Evolutionary conservation across 1,284 basidiomycete species (phyloP), one percentile per base, ranked within the genome.

Genomic region (Cryptococcus hybrid): DNA sequence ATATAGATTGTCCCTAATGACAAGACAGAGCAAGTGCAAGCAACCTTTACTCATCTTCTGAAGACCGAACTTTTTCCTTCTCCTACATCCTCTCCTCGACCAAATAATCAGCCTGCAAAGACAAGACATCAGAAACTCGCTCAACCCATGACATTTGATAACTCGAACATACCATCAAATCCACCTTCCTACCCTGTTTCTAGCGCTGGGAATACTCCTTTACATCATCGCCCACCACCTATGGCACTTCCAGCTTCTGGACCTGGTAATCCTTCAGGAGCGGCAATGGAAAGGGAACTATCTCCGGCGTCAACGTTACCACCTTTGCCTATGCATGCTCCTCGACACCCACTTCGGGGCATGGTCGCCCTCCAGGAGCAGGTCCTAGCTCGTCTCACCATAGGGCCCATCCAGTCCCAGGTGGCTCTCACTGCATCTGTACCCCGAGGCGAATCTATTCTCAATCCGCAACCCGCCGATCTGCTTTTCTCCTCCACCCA

Each of bases 31-130:
- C 80, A 82, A 67, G 79, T 82, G 7, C 80, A 82, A 62, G 73
- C 78, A 54, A 81, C 82, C 0, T 84, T 83, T 67, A 78, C 79
- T 15, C 75, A 79, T 18, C 66, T 83, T 2, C 77, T 84, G 12
- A 80, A 80, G 47, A 77, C 76, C 44, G 83, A 84, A 61, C 76
- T 84, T 7, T 82, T 83, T 62, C 78, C 80, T 5, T 63, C 64
- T 1, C 50, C 63, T 36, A 24, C 50, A 8, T 51, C 15, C 60
- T 68, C 12, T 18, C 67, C 69, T 15, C 68, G 64, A 54, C 65
- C 66, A 46, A 57, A 62, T 36, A 61, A 15, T 18, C 52, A 62
- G 18, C 61, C 66, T 15, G 56, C 51, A 42, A 61, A 57, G 36
- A 56, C 62, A 8, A 64, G 45, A 60, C 64, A 44, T 68, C 69